Conservation (phyloP, 768 basidiomycete species). For the Pholiota molesta region DNA sequence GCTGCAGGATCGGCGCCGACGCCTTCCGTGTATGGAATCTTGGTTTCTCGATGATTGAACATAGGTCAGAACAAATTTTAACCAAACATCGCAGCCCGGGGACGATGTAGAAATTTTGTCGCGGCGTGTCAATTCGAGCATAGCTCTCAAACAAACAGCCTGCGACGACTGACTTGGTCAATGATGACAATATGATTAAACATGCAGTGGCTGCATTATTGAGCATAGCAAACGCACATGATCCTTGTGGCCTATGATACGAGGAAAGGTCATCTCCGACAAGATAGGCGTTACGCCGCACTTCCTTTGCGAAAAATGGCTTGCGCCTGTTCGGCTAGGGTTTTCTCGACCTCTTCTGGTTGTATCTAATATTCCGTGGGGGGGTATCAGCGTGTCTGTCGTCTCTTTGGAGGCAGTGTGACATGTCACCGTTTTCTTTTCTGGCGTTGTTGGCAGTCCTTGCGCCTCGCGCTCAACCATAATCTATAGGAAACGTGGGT, state of each 20-base stretch:
- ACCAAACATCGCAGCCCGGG: background rate
- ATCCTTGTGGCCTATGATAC: background rate
- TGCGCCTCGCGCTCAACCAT: conserved; percentile 6
- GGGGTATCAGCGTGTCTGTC: conserved; percentile 8
- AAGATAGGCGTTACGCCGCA: conserved; percentile 9
- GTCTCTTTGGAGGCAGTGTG: background rate
- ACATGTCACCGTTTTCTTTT: conserved; percentile 11
- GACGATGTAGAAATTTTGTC: background rate
- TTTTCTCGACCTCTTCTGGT: conserved; percentile 38
- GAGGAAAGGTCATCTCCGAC: background rate
- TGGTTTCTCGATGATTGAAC: background rate
- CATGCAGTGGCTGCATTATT: background rate
- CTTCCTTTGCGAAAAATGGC: conserved; percentile 26
- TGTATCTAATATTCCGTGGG: conserved; percentile 28
- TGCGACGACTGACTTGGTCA: background rate
- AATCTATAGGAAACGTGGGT: background rate
- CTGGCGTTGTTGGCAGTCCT: conserved; percentile 5
- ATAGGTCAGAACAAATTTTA: background rate
- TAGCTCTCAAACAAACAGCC: background rate
- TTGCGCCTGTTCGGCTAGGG: conserved; percentile 45
- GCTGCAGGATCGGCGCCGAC: conserved; percentile 4
- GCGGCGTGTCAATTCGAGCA: background rate
- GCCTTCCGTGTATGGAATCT: background rate
- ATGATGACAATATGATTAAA: background rate
- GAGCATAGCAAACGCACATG: background rate